These are phyloP conservation scores for Butyriboletus loyo DNA, from an alignment of 768 basidiomycete genomes.

Conservation along the genomic window DNA sequence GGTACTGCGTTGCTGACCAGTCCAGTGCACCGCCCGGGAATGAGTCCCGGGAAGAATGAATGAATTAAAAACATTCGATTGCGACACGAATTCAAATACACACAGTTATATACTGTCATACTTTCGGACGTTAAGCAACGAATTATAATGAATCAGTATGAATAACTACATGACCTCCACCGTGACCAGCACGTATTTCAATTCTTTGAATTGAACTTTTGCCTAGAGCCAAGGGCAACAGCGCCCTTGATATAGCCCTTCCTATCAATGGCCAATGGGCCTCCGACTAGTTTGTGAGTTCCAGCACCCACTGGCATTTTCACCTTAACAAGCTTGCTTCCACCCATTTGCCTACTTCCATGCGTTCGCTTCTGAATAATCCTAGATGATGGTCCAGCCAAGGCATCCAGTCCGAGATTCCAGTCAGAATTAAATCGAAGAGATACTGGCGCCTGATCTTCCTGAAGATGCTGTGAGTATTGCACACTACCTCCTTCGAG, in stretches of 20 bases:
- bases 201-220: conserved; percentile 31
- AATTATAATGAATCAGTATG: neutral
- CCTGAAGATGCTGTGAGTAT: conserved; percentile 9
- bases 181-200: conserved; percentile 15
- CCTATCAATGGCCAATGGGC: conserved; percentile 21
- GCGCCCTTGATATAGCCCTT: conserved; percentile 23
- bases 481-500: neutral
- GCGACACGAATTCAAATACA: neutral
- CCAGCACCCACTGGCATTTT: conserved; percentile 5
- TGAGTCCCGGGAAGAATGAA: neutral
- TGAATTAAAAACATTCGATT: neutral
- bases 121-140: neutral
- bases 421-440: conserved; percentile 21
- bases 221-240: conserved; percentile 28
- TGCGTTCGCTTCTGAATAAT: conserved; percentile 10
- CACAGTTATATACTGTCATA: neutral
- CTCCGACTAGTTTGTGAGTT: conserved; percentile 1
- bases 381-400: conserved; percentile 5
- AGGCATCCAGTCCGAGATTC: conserved; percentile 16
- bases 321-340: conserved; percentile 24
- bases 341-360: conserved; percentile 9
- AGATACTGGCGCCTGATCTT: neutral
- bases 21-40: neutral
- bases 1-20: neutral
- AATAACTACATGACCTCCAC: conserved; percentile 1